A percentile compares a stretch with the other conserved stretches of the same genome.
Conservation (phyloP, 129 eudicot species). For the Tagetes patula region DNA sequence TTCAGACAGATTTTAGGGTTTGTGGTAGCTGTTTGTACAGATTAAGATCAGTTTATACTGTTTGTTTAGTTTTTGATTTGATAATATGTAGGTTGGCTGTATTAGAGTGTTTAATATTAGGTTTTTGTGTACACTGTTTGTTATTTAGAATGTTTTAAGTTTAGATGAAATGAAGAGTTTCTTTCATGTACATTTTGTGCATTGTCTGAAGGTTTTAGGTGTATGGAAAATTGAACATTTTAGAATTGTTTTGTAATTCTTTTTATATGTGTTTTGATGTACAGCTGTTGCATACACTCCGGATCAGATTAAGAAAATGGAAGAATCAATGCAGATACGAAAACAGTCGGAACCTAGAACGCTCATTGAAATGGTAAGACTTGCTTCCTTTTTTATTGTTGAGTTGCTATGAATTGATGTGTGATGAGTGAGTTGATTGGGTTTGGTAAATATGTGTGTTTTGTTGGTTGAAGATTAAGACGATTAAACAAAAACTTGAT, state of each 20-base stretch:
- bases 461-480: constrained; percentile 49
- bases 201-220: not conserved
- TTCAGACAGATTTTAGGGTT: not conserved
- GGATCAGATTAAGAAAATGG: constrained; percentile 77
- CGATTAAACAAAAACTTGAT: constrained; percentile 44
- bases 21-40: not conserved
- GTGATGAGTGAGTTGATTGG: not conserved
- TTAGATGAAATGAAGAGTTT: not conserved
- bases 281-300: constrained; percentile 60
- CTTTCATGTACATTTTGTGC: constrained; percentile 8
- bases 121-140: constrained; percentile 3
- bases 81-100: not conserved
- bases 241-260: constrained; percentile 6
- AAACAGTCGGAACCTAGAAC: constrained; percentile 72
- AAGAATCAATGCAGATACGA: constrained; percentile 77
- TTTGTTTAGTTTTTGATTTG: not conserved
- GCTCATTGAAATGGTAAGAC: constrained; percentile 67
- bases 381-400: not conserved
- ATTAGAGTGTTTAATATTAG: not conserved
- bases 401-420: constrained; percentile 5
- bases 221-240: not conserved
- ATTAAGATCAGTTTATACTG: not conserved
- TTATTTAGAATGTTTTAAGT: not conserved
- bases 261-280: constrained; percentile 1
- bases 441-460: constrained; percentile 9